Base-by-base conservation (phyloP, 2,329 filamentous ascomycete genomes). In the Tolypocladium endophyticum region DNA sequence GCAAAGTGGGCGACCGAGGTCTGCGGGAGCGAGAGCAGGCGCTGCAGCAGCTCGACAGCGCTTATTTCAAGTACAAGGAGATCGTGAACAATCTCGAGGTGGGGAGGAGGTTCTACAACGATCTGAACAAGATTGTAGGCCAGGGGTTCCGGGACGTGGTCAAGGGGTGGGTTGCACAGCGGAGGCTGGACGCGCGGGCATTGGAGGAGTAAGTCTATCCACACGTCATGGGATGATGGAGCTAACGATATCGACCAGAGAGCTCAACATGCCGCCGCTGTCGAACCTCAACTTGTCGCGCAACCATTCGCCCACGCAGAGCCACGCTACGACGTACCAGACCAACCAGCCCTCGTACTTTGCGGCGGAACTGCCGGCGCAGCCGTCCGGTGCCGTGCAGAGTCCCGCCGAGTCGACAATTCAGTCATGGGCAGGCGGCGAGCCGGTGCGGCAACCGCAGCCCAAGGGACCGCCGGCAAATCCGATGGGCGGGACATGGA, bases 11-110 rank as follows among this genome's bases (percentile, higher is more conserved):
- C n/a, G 79, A 79, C 39, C 77, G 78, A 20, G 81, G 81, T 54
- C 77, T 91, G 64, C 73, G 75, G 61, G 92, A 96, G 69, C 85
- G 94, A 18, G 93, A 97, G 71, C 83, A 88, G 65, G 92, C 91
- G 0, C 76, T 99, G 56, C 94, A 99, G 73, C 86, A 83, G 62
- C 79, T 99, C 12, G 93, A 97, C 72, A 92, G 89, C 64, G 93
- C 91, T 0, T 97, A 96, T 71, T 86, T 92, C 73, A 95, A 93
- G 74, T 97, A 97, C 78, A 96, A 96, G 75, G 93, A 99, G 72
- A 90, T 97, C 60, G 86, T 96, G 60, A 90, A 85, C 64, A 96
- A 97, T 69, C 81, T 97, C 3, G 93, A 97, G 64, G 90, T 89
- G 0, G 94, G 91, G 0, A 81, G 93, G 58, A 97, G 94, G 71